These are phyloP conservation scores for Xylariaceae sp. DNA, from an alignment of 2,329 filamentous ascomycete species.

Conservation along the genomic window DNA sequence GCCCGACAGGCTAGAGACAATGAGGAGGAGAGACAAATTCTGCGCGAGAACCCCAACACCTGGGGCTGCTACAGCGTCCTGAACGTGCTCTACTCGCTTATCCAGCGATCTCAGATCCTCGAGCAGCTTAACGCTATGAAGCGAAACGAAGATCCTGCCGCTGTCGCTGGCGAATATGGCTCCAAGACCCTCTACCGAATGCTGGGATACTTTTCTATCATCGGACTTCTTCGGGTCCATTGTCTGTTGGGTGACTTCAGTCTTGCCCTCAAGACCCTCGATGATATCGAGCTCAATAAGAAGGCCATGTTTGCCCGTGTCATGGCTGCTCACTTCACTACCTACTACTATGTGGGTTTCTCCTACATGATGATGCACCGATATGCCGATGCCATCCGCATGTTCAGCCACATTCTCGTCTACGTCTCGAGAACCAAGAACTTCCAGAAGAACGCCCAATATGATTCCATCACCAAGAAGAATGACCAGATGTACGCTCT, in stretches of 20 bases:
- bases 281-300: slow-evolving; percentile 99
- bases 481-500: slow-evolving; percentile 99
- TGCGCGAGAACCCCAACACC: slow-evolving; percentile 95
- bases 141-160: slow-evolving; percentile 82
- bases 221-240: slow-evolving; percentile 93
- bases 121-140: slow-evolving; percentile 95
- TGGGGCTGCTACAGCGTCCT: slow-evolving; percentile 99
- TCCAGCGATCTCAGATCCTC: slow-evolving; percentile 95
- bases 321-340: slow-evolving; percentile 99
- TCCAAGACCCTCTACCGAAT: slow-evolving; percentile 93
- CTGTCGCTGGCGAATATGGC: slow-evolving; percentile 92
- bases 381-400: slow-evolving; percentile 98
- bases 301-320: slow-evolving; percentile 99
- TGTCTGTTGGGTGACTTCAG: slow-evolving; percentile 96
- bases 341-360: slow-evolving; percentile 99
- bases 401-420: slow-evolving; percentile 99
- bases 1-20: slow-evolving; percentile 74
- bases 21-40: slow-evolving; percentile 85
- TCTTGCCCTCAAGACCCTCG: slow-evolving; percentile 95
- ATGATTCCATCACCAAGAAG: slow-evolving; percentile 99
- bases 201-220: slow-evolving; percentile 99
- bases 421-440: slow-evolving; percentile 99
- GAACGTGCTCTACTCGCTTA: slow-evolving; percentile 98
- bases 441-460: slow-evolving; percentile 98
- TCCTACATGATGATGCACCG: slow-evolving; percentile 99